These are phyloP conservation scores for Exophiala sp. DNA, from an alignment of 2,329 filamentous ascomycete genomes.

Conservation along the genomic window DNA sequence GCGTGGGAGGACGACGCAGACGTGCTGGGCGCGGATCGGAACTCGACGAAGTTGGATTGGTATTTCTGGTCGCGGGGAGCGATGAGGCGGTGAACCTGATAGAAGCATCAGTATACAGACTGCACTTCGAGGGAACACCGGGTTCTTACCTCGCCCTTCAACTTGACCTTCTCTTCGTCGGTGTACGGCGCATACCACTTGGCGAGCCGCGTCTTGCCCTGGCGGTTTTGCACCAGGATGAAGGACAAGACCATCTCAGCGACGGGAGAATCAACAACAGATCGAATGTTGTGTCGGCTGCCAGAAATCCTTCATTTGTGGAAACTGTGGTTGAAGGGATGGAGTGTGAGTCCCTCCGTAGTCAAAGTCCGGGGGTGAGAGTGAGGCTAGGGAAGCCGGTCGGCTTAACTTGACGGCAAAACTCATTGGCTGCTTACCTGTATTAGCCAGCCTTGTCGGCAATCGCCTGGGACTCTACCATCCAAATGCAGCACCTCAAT, in stretches of 20 bases:
- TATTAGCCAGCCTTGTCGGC: no score
- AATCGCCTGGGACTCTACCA: no score
- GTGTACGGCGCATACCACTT: constrained; percentile 99
- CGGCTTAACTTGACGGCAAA: no score
- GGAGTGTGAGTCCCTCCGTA: no score
- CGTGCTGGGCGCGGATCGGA: constrained; percentile 39
- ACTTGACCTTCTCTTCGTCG: constrained; percentile 98
- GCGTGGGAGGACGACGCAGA: constrained; percentile 12
- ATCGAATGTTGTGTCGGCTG: background rate
- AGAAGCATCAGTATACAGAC: background rate
- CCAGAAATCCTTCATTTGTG: background rate
- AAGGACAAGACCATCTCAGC: constrained; percentile 67
- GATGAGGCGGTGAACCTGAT: constrained; percentile 90
- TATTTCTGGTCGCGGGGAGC: constrained; percentile 98
- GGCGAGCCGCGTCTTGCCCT: constrained; percentile 96
- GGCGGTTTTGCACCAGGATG: constrained; percentile 84
- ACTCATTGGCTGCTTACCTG: no score
- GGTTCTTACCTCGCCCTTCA: constrained; percentile 82
- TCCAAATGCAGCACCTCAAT: no score
- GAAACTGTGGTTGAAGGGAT: no score
- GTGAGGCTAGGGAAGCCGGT: no score
- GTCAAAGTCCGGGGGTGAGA: no score
- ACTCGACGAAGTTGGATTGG: constrained; percentile 98
- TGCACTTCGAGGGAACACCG: background rate
- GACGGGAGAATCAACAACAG: background rate